Conservation (phyloP, 139 green algal species). For the Volvox africanus region DNA sequence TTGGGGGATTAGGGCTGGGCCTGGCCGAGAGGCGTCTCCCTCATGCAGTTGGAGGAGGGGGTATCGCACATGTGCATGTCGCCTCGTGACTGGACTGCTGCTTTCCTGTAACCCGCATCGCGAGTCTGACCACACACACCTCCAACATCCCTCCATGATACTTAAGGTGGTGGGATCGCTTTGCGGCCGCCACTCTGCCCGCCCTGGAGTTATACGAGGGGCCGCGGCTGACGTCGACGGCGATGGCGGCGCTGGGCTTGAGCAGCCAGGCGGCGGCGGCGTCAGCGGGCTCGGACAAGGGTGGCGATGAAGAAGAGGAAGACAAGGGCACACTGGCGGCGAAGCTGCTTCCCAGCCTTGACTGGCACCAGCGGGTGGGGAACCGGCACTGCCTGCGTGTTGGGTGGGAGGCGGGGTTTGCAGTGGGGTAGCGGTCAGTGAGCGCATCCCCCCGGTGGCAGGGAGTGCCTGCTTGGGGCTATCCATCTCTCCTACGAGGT, state of each 20-base stretch:
- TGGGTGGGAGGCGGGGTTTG: neutral
- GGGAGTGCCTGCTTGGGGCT: too few species aligned
- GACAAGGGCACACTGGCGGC: neutral
- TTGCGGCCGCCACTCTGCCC: neutral
- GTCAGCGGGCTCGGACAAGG: neutral
- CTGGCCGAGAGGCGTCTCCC: too few species aligned
- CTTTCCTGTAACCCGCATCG: too few species aligned
- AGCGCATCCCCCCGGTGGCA: too few species aligned
- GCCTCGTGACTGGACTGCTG: too few species aligned
- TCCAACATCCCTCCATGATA: too few species aligned
- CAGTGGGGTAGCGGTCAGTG: too few species aligned
- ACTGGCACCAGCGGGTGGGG: constrained; percentile 26
- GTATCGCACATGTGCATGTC: too few species aligned
- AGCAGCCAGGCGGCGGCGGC: constrained; percentile 11
- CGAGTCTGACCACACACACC: too few species aligned
- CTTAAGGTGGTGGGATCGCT: constrained; percentile 37
- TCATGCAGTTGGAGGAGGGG: too few species aligned
- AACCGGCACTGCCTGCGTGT: neutral
- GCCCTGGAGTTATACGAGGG: neutral
- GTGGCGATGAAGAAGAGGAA: neutral
- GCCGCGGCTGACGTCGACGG: neutral
- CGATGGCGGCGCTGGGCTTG: constrained; percentile 5
- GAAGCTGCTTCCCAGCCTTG: neutral
- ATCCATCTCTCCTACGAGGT: too few species aligned
- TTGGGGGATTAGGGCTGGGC: too few species aligned